Percentiles rank a stretch among this genome's conserved stretches.
Evolutionary conservation across 148 eudicot species (phyloP).

Genomic region (Chenopodium formosanum): DNA sequence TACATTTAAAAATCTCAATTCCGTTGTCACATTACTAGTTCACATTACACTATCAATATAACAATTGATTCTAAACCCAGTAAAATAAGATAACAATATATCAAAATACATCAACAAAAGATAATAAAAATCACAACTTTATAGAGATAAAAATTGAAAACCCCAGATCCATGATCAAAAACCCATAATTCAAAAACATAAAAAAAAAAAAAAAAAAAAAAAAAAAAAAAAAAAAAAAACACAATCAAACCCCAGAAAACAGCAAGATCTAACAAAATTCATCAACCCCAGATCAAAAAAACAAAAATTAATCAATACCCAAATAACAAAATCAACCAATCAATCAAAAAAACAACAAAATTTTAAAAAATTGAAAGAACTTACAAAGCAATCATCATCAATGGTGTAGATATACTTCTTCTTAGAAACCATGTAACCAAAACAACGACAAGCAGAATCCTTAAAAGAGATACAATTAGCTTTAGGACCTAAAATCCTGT

Average conservation of each 20-base stretch:
- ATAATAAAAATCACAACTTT: not conserved
- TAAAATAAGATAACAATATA: too few species aligned
- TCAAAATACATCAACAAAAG: not conserved
- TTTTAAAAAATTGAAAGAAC: not conserved
- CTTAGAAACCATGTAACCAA: slow-evolving; percentile 66
- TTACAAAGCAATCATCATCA: slow-evolving; percentile 76
- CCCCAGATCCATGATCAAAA: slow-evolving; percentile 7
- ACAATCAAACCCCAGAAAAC: not conserved
- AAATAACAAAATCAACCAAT: not conserved
- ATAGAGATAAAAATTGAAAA: not conserved
- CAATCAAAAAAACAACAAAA: not conserved
- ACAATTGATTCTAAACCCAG: too few species aligned
- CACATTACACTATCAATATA: too few species aligned
- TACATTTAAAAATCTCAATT: too few species aligned
- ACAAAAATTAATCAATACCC: not conserved
- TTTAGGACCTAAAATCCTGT: slow-evolving; percentile 53
- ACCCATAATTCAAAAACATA: not conserved
- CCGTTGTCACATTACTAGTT: too few species aligned
- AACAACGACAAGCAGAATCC: slow-evolving; percentile 66
- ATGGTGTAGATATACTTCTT: slow-evolving; percentile 67
- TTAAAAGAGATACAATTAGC: slow-evolving; percentile 67
- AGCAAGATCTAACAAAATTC: slow-evolving; percentile 11
- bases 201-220: too few species aligned
- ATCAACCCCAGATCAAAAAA: slow-evolving; percentile 1
- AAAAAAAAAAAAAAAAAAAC: not conserved